These are phyloP conservation scores for Penicillium canariense DNA, from an alignment of 495 filamentous ascomycete species.

Conservation along the genomic window DNA sequence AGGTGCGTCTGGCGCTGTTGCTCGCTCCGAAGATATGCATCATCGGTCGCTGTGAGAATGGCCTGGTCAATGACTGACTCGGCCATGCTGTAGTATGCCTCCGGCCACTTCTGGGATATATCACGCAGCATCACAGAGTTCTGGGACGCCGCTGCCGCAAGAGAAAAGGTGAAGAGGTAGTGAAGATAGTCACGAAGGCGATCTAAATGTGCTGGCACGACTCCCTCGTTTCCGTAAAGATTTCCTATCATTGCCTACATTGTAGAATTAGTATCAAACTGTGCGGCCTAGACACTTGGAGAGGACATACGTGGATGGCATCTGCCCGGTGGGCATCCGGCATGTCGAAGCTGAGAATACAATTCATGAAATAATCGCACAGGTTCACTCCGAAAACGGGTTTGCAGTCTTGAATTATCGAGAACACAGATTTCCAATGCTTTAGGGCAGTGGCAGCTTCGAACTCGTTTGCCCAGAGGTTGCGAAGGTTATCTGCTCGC, in stretches of 20 bases:
- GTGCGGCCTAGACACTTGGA: not conserved
- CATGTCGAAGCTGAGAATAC: not conserved
- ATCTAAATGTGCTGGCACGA: not conserved
- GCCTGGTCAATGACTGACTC: constrained; percentile 47
- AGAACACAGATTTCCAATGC: not conserved
- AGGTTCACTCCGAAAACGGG: not conserved
- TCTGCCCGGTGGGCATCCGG: not conserved
- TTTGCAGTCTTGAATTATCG: not conserved
- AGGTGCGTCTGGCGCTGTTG: not conserved
- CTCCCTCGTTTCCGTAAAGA: not conserved
- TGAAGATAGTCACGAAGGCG: not conserved
- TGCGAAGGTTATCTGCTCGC: not conserved
- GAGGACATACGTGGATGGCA: not conserved
- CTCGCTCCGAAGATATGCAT: constrained; percentile 3
- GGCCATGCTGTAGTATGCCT: constrained; percentile 12
- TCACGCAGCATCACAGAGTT: not conserved
- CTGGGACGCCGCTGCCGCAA: not conserved
- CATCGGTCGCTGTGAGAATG: constrained; percentile 44
- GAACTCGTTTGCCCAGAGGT: not conserved
- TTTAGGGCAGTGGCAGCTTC: not conserved
- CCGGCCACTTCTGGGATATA: not conserved
- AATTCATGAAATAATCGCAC: not conserved
- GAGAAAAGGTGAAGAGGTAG: not conserved
- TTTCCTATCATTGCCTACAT: not conserved
- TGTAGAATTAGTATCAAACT: not conserved